A percentile compares a stretch with the other conserved stretches of the same genome.
These are phyloP conservation scores for Russula earlei DNA, from an alignment of 768 basidiomycete species.

Conservation along the genomic window DNA sequence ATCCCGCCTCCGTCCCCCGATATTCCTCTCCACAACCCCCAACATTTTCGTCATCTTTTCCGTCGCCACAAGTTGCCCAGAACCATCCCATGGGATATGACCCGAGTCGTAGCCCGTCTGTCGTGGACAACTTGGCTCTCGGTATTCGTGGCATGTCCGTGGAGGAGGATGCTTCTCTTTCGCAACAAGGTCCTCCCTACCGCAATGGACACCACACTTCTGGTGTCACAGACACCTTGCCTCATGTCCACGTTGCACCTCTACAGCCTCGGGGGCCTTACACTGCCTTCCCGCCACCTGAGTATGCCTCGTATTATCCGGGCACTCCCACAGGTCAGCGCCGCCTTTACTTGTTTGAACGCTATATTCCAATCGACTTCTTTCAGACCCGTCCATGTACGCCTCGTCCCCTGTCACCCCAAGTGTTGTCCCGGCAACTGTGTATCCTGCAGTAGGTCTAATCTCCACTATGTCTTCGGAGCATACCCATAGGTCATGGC, in stretches of 20 bases:
- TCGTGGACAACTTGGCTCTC: slow-evolving; percentile 42
- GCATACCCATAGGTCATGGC: slow-evolving; percentile 32
- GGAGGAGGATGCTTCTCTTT: slow-evolving; percentile 40
- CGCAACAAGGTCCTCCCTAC: slow-evolving; percentile 26
- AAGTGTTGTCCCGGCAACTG: slow-evolving; percentile 32
- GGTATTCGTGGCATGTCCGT: slow-evolving; percentile 54
- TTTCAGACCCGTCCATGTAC: slow-evolving; percentile 44
- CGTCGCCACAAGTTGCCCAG: slow-evolving; percentile 23
- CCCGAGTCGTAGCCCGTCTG: slow-evolving; percentile 30
- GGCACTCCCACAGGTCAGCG: slow-evolving; percentile 33
- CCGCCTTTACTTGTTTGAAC: slow-evolving; percentile 39
- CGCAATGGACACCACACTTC: slow-evolving; percentile 30
- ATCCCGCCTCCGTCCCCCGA: slow-evolving; percentile 29
- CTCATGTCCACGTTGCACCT: slow-evolving; percentile 35
- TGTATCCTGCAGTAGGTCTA: slow-evolving; percentile 38
- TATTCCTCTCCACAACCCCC: slow-evolving; percentile 38
- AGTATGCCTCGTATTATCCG: slow-evolving; percentile 53
- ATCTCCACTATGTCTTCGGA: slow-evolving; percentile 35
- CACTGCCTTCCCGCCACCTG: slow-evolving; percentile 41
- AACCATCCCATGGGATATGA: slow-evolving; percentile 28
- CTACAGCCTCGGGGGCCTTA: slow-evolving; percentile 41
- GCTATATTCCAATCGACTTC: slow-evolving; percentile 40
- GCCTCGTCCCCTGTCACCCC: slow-evolving; percentile 36
- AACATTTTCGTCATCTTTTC: slow-evolving; percentile 29
- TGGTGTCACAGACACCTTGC: slow-evolving; percentile 26